Evolutionary conservation across 139 green algal genomes (phyloP).

Genomic region (Nannochloris sp.): DNA sequence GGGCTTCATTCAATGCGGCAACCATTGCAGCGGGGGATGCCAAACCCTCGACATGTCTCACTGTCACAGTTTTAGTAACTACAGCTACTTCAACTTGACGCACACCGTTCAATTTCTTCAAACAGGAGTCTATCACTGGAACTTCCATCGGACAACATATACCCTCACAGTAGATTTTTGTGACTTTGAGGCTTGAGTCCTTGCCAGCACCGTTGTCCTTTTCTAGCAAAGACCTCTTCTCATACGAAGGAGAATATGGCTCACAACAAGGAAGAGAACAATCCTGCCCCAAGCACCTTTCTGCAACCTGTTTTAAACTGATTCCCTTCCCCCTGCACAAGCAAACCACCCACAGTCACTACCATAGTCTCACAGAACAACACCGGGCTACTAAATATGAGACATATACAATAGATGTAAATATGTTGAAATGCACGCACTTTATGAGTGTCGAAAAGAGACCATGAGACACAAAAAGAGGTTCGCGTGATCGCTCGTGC

Average conservation of each 20-base stretch:
- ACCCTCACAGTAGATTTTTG: conserved; percentile 35
- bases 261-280: conserved; percentile 3
- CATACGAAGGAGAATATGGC: background rate
- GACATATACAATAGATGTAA: too few species aligned
- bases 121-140: conserved; percentile 43
- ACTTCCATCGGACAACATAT: conserved; percentile 66
- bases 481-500: background rate
- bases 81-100: conserved; percentile 42
- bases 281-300: conserved; percentile 2
- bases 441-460: conserved; percentile 1
- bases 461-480: conserved; percentile 8
- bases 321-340: too few species aligned
- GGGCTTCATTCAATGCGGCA: conserved; percentile 50
- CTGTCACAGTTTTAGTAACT: conserved; percentile 48
- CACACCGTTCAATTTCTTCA: conserved; percentile 47
- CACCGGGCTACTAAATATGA: too few species aligned
- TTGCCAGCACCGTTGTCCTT: background rate
- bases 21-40: conserved; percentile 38
- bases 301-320: too few species aligned
- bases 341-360: too few species aligned
- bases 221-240: too few species aligned
- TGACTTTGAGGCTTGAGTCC: conserved; percentile 2
- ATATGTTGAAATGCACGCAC: background rate
- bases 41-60: conserved; percentile 36
- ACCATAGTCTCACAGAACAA: too few species aligned